Evolutionary conservation across 345 rosid genomes (phyloP).

Genomic region (Barbarea vulgaris): DNA sequence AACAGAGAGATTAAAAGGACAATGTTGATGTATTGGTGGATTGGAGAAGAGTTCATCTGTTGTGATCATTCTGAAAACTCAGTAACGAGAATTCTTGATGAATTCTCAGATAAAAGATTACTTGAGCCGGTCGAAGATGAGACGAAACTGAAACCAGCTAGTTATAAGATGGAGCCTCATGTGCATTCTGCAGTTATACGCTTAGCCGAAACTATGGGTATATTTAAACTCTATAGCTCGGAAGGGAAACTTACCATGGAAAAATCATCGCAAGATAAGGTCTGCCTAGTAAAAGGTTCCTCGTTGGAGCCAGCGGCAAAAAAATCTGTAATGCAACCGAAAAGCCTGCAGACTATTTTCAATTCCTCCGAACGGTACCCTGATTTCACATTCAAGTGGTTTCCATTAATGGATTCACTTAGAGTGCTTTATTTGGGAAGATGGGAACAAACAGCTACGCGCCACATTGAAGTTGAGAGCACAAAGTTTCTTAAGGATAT

Average conservation of each 20-base stretch:
- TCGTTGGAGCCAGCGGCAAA: not conserved
- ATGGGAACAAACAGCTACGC: conserved; percentile 44
- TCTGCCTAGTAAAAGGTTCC: conserved; percentile 46
- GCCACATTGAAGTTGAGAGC: conserved; percentile 51
- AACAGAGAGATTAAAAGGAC: conserved; percentile 48
- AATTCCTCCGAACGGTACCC: conserved; percentile 52
- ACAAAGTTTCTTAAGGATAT: conserved; percentile 36
- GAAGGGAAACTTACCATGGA: conserved; percentile 31
- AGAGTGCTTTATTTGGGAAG: conserved; percentile 52
- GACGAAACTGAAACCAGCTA: conserved; percentile 15
- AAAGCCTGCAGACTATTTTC: conserved; percentile 36
- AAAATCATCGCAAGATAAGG: not conserved
- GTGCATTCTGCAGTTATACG: conserved; percentile 46
- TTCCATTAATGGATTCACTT: conserved; percentile 35
- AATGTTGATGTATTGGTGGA: conserved; percentile 58
- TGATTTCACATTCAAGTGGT: conserved; percentile 45
- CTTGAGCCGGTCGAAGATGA: conserved; percentile 44
- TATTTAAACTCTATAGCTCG: conserved; percentile 17
- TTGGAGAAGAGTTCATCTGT: conserved; percentile 49
- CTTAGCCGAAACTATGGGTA: conserved; percentile 9
- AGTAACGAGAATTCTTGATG: conserved; percentile 31
- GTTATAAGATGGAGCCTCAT: conserved; percentile 49
- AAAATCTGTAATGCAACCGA: not conserved
- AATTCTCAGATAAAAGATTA: conserved; percentile 31
- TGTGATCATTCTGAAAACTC: not conserved